A percentile compares a stretch with the other conserved stretches of the same genome.
Evolutionary conservation across 768 basidiomycete species (phyloP).

Genomic region (Xanthoconium stramineum): DNA sequence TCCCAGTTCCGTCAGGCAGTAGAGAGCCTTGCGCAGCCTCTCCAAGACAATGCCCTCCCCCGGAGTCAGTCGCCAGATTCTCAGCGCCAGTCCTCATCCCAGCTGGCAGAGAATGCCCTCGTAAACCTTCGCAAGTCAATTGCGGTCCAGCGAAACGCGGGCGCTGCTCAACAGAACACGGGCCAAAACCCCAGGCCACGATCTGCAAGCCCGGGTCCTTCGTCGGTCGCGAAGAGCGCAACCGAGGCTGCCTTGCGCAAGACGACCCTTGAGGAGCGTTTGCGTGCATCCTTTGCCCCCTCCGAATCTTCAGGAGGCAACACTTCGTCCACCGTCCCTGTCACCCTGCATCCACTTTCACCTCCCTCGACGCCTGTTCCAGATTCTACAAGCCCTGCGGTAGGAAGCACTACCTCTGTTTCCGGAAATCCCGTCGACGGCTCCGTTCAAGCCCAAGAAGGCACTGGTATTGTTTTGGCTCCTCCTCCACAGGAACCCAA

Average conservation of each 20-base stretch:
- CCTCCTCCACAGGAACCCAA: not conserved
- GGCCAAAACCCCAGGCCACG: constrained; percentile 15
- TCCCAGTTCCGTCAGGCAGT: constrained; percentile 71
- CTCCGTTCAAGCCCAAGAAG: constrained; percentile 1
- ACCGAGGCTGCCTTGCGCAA: constrained; percentile 38
- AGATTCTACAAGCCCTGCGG: constrained; percentile 32
- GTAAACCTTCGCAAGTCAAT: constrained; percentile 64
- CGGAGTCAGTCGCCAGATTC: constrained; percentile 39
- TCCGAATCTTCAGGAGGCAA: constrained; percentile 50
- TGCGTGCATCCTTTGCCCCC: constrained; percentile 61
- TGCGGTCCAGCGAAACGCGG: constrained; percentile 47
- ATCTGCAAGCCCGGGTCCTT: constrained; percentile 25
- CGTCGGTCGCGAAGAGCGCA: constrained; percentile 11
- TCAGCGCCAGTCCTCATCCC: constrained; percentile 40
- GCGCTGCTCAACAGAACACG: constrained; percentile 30
- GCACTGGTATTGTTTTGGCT: not conserved
- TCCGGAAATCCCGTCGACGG: not conserved
- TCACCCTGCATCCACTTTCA: constrained; percentile 36
- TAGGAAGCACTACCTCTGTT: not conserved
- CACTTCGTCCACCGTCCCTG: constrained; percentile 35
- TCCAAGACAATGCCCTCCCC: constrained; percentile 29
- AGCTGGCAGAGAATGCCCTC: constrained; percentile 60
- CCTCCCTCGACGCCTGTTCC: constrained; percentile 45
- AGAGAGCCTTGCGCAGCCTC: constrained; percentile 58
- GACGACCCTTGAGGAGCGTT: constrained; percentile 69